Evolutionary conservation across 768 basidiomycete genomes (phyloP), one percentile per base, ranked within the genome.

Genomic region (Lentinula sp.): DNA sequence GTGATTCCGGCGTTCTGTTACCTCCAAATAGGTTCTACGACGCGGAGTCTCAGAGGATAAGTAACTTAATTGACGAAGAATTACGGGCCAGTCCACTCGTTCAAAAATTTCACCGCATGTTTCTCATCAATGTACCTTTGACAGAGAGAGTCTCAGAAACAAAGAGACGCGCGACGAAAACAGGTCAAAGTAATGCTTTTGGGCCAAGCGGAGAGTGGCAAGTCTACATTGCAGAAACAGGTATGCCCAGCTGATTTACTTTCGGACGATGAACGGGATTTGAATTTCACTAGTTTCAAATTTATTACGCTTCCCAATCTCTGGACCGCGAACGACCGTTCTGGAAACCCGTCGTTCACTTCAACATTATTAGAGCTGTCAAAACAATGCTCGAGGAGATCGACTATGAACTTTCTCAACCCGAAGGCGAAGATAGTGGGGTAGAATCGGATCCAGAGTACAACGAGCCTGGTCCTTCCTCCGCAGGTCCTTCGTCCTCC

Each of bases 171-270:
- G 1, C 70, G 73, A 65, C 71, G 72, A 64, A 76, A 71, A 63
- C 79, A 82, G 63, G 77, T 87, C 18, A 87, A 85, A 79, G 87
- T 90, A 39, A 84, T 91, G 76, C 78, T 91, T 8, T 79, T 92
- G 35, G 90, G 90, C 16, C 90, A 92, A 68, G 88, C 90, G 62
- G 90, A 90, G 70, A 85, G 85, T 54, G 90, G 90, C 41, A 93
- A 93, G 72, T 91, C 90, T 2, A 93, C 91, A 2, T 78, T 93
- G 12, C 88, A 88, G 68, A 92, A 92, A 68, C 90, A 93, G 46
- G 46, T 48, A 3, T 23, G 46, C 23, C 46, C 8, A 48, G 46
- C 23, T 8, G n/a, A 20, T 9, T 20, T 8, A 18, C 15, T 45
- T 45, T 45, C 7, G 18, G 9, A 48, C 18, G 8, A 20, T 12